phyloP scores from a whole-genome alignment of 768 basidiomycete genomes.

The Chalciporus chontae region DNA sequence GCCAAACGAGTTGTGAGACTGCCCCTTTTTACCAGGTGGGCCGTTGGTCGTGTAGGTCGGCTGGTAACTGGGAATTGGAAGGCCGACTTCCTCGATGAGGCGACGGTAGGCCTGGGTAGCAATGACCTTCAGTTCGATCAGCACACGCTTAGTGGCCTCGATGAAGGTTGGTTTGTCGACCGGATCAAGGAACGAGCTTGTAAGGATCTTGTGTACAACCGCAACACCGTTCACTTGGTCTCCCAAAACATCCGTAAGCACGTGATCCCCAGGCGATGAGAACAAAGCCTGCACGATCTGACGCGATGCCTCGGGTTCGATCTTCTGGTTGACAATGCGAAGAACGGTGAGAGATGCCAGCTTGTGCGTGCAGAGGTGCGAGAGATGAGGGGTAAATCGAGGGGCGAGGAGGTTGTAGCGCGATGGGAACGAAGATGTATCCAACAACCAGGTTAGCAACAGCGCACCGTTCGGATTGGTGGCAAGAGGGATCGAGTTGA shows the following conservation, averaged over 20 bases:
- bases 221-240: constrained; percentile 97
- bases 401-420: constrained; percentile 92
- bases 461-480: constrained; percentile 98
- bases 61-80: constrained; percentile 86
- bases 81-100: constrained; percentile 90
- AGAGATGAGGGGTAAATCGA: constrained; percentile 93
- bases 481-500: constrained; percentile 96
- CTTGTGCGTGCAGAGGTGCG: constrained; percentile 97
- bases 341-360: constrained; percentile 92
- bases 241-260: constrained; percentile 88
- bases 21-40: constrained; percentile 57
- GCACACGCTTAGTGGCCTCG: constrained; percentile 85
- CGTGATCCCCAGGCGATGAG: constrained; percentile 84
- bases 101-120: constrained; percentile 93
- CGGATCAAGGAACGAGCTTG: constrained; percentile 79
- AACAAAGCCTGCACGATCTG: constrained; percentile 90
- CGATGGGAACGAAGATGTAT: constrained; percentile 92
- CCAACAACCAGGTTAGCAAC: constrained; percentile 93
- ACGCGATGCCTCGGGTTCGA: constrained; percentile 82
- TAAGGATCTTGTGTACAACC: constrained; percentile 88
- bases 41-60: constrained; percentile 66
- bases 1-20: constrained; percentile 52
- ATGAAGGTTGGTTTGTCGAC: constrained; percentile 64
- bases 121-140: constrained; percentile 89
- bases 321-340: constrained; percentile 94